Conservation (phyloP, 106 monocot species). For the Dactylorhiza incarnata region DNA sequence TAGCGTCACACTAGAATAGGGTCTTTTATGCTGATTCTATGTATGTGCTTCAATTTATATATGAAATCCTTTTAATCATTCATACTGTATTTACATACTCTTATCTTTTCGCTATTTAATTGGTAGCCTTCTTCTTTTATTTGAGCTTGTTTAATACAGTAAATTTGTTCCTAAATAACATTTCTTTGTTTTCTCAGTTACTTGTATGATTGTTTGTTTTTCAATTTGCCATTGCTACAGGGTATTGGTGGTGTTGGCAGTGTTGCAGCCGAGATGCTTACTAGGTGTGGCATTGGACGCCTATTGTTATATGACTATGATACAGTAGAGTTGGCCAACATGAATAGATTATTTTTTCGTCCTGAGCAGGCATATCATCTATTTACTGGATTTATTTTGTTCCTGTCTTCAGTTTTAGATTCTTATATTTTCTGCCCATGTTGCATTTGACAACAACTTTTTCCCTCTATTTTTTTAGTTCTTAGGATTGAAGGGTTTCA, state of each 20-base stretch:
- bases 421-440: background rate
- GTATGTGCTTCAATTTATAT: background rate
- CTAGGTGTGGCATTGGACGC: constrained; percentile 90
- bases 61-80: background rate
- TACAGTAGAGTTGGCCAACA: constrained; percentile 90
- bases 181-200: background rate
- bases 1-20: background rate
- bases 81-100: background rate
- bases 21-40: background rate
- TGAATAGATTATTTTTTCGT: constrained; percentile 97
- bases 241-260: constrained; percentile 99
- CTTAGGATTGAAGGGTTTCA: constrained; percentile 1
- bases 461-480: background rate
- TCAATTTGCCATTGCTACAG: constrained; percentile 19
- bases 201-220: background rate
- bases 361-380: constrained; percentile 80
- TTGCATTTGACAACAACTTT: background rate
- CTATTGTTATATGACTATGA: constrained; percentile 96
- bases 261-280: constrained; percentile 98
- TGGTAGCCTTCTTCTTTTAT: background rate
- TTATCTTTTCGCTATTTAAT: background rate
- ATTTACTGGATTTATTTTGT: background rate
- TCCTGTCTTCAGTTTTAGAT: background rate
- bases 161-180: background rate
- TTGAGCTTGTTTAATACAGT: background rate